Base-by-base conservation (phyloP, 1,139 yeast genomes). In the Debaryomycetaceae sp. region DNA sequence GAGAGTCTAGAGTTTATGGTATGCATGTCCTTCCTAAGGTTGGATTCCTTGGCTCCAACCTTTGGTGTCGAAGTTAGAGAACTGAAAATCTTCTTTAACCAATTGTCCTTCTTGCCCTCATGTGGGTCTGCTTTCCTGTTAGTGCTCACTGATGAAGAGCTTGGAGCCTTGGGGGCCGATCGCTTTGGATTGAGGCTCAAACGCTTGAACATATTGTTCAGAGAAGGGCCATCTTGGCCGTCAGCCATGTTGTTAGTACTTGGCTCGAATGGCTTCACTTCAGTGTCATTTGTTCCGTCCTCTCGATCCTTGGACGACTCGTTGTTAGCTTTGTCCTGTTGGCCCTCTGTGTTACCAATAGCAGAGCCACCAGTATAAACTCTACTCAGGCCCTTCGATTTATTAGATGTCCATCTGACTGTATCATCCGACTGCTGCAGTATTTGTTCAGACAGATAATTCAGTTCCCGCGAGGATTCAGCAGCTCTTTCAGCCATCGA, bases 161-260 rank as follows among this genome's bases (percentile, higher is more conserved):
- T 14, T 8, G 80, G 78, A 5, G 72, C 68, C 40, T 54, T 60
- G 11, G 81, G 81, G 2, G 81, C 81, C 34, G 56, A 65, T 51
- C 81, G 59, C 52, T 69, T 70, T 2, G 81, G 78, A 42, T 65
- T 68, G 52, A 73, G 62, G 39, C 72, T 65, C 38, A 65, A 50
- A 45, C 63, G 58, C 45, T 68, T 61, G 48, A 67, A 56, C 5
- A 68, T 50, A 5, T 65, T 45, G n/a, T 35, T 38, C 20, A 14
- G 38, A 13, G 34, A 14, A 8, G 8, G 11, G 11, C 31, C 23
- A 34, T 40, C 5, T 24, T 34, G 8, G 38, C 22, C 7, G 34
- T 23, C 24, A n/a, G 13, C 38, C 22, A 9, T 7, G 8, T 14
- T 22, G 37, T n/a, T 14, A 38, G 22, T n/a, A 11, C 14, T 8